Conservation (phyloP, 257 asterid species). For the Solanum stenotomum region DNA sequence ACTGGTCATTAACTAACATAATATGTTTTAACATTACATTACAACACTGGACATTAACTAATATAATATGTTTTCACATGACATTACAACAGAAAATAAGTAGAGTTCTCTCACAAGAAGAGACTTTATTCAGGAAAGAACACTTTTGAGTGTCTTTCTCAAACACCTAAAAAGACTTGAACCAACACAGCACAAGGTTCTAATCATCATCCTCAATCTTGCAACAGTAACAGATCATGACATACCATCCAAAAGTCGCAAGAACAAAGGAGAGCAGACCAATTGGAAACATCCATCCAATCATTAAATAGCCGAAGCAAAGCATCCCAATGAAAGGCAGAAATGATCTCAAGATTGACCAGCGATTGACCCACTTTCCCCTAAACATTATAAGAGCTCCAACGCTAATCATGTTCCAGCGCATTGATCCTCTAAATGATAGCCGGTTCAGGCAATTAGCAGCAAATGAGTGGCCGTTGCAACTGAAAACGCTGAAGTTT, state of each 20-base stretch:
- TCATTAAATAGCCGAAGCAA: constrained; percentile 53
- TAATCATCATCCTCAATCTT: constrained; percentile 41
- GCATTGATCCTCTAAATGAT: constrained; percentile 53
- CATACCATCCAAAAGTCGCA: constrained; percentile 53
- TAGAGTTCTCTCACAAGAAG: not conserved
- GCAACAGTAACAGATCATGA: constrained; percentile 36
- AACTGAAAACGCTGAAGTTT: constrained; percentile 72
- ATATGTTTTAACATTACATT: not conserved
- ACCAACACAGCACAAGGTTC: not conserved
- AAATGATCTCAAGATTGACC: constrained; percentile 53
- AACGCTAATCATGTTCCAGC: constrained; percentile 80
- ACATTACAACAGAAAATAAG: not conserved
- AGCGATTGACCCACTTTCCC: constrained; percentile 63
- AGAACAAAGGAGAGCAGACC: constrained; percentile 45
- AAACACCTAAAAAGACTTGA: not conserved
- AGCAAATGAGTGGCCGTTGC: constrained; percentile 74
- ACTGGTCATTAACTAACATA: not conserved
- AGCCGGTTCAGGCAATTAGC: constrained; percentile 69
- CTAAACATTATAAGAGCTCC: constrained; percentile 45
- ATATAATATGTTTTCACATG: not conserved
- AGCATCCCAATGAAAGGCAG: constrained; percentile 50
- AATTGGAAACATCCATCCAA: constrained; percentile 64
- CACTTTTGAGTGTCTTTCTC: not conserved
- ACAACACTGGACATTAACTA: not conserved
- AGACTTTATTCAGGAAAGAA: not conserved